These are phyloP conservation scores for Thermoascus crustaceus DNA, from an alignment of 2,329 filamentous ascomycete species.

Conservation along the genomic window DNA sequence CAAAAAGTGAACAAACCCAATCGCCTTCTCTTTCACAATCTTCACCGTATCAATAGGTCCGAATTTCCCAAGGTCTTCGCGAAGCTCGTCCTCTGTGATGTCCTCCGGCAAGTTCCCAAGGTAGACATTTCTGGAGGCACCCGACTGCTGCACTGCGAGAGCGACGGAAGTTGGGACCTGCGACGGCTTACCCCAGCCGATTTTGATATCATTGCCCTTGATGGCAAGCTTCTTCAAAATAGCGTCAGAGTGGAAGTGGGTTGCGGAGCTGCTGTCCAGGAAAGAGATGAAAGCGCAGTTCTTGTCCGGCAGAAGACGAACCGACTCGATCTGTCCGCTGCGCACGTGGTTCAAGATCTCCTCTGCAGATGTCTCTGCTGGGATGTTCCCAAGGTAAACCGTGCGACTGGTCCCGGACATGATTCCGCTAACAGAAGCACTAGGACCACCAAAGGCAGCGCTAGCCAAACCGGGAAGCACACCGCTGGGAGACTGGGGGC, in stretches of 20 bases:
- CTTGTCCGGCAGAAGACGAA: constrained; percentile 92
- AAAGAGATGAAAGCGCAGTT: constrained; percentile 99
- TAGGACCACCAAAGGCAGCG: constrained; percentile 55
- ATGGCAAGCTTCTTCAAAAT: constrained; percentile 99
- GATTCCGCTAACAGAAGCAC: constrained; percentile 67
- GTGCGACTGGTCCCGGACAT: constrained; percentile 89
- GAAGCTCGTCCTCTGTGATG: constrained; percentile 79
- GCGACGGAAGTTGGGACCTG: constrained; percentile 96
- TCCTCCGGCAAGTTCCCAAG: constrained; percentile 89
- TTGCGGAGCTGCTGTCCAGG: constrained; percentile 92
- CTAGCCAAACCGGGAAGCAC: constrained; percentile 58
- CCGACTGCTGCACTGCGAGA: constrained; percentile 94
- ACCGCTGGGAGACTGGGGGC: constrained; percentile 76
- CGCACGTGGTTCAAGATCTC: constrained; percentile 94
- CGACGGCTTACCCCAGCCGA: constrained; percentile 97
- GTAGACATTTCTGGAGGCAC: constrained; percentile 94
- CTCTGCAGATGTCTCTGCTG: constrained; percentile 92
- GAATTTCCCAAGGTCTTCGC: constrained; percentile 92
- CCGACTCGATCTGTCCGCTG: constrained; percentile 98
- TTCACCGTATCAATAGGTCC: constrained; percentile 96
- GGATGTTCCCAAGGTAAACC: constrained; percentile 95
- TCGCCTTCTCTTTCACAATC: constrained; percentile 94
- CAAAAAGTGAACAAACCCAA: constrained; percentile 94
- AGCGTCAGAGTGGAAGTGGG: constrained; percentile 98
- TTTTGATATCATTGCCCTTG: constrained; percentile 98